These are phyloP conservation scores for Sonneratia alba DNA, from an alignment of 345 rosid genomes.

Conservation along the genomic window DNA sequence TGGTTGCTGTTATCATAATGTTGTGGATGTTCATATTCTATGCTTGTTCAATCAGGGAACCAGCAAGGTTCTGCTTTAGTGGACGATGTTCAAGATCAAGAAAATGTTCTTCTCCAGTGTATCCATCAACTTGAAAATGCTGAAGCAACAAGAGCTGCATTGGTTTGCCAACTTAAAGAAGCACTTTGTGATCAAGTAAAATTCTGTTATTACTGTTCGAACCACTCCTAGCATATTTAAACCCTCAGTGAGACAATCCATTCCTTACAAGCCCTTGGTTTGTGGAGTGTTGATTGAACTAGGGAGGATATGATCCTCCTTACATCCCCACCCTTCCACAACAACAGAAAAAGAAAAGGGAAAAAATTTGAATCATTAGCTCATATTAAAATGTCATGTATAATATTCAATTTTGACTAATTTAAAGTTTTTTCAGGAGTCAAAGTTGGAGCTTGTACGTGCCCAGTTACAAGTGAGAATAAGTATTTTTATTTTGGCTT, in stretches of 20 bases:
- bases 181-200: conserved; percentile 61
- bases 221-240: not conserved
- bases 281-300: not conserved
- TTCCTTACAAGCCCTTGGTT: too few relatives aligned
- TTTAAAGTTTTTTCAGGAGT: conserved; percentile 38
- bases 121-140: conserved; percentile 45
- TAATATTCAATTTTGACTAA: conserved; percentile 5
- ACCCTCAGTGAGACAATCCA: not conserved
- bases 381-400: not conserved
- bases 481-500: conserved; percentile 1
- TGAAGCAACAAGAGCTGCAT: conserved; percentile 35
- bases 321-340: not conserved
- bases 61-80: conserved; percentile 33
- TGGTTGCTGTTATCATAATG: not conserved
- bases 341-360: too few relatives aligned
- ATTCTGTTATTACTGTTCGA: not conserved
- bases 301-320: not conserved
- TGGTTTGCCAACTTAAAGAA: conserved; percentile 57
- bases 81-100: conserved; percentile 47
- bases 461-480: conserved; percentile 48
- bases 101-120: conserved; percentile 39
- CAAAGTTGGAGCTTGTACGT: conserved; percentile 37
- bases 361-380: not conserved
- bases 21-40: not conserved
- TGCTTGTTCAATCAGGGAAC: conserved; percentile 28